Evolutionary conservation across 1,284 basidiomycete genomes (phyloP), one percentile per base, ranked within the genome.

Genomic region (Ceratobasidium papillatum): DNA sequence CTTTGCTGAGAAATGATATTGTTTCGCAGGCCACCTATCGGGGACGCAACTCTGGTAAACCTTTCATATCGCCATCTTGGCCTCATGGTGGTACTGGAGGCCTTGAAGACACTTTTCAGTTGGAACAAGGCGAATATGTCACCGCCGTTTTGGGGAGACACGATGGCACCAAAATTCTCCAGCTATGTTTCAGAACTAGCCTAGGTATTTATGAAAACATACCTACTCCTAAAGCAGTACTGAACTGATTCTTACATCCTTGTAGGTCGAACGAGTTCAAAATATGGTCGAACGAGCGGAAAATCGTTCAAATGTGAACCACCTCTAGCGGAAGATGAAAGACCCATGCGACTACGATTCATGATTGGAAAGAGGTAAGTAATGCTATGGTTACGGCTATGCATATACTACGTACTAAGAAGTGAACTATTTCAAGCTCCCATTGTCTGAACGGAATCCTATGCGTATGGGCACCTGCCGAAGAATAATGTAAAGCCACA

Each of bases 151-250:
- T 11, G 7, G 69, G 69, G 7, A 49, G 58, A 38, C 34, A 62
- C 27, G 45, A 63, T n/a, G n/a, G 25, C 22, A 9, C 12, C 17
- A 59, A 59, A 8, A 51, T 73, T 30, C 22, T 62, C 22, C 69
- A 73, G 19, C 69, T 73, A 14, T 52, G 36, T 22, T 73, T 73
- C 49, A 30, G 19, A 0, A 73, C 58, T 32, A 63, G 51, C 17
- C 25, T 47, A 52, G 69, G 69, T 73, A 41, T 0, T 43, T 65
- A 32, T 30, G 14, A 8, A 36, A 38, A 3, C 1, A 3, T 27
- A 5, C 11, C 1, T 45, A 27, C 34, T 11, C 3, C 11, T n/a
- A n/a, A n/a, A n/a, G n/a, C n/a, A n/a, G n/a, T n/a, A n/a, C 25
- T 49, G 27, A 49, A 27, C 17, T 22, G 34, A 17, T 11, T 14